Conservation (phyloP, 1,284 basidiomycete genomes). For the Ustilago loliicola region DNA sequence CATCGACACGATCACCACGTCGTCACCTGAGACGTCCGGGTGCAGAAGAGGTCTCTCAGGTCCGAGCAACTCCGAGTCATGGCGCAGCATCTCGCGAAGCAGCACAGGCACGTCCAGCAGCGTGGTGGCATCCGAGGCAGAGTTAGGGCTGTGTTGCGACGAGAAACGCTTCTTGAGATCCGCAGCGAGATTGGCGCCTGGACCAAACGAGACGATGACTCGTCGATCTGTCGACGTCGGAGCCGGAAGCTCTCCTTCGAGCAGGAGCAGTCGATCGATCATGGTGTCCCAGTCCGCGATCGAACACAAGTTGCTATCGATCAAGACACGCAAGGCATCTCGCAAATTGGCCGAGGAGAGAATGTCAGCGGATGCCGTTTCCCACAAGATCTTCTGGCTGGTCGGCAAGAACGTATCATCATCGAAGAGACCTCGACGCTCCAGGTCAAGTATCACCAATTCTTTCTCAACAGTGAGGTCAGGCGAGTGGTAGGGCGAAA, state of each 20-base stretch:
- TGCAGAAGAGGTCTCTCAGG: neutral
- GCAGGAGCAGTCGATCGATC: constrained; percentile 22
- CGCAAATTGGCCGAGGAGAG: constrained; percentile 8
- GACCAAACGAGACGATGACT: constrained; percentile 31
- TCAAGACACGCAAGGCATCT: constrained; percentile 11
- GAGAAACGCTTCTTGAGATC: constrained; percentile 24
- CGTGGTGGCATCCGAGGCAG: neutral
- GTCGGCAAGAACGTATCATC: constrained; percentile 5
- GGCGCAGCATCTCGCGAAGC: constrained; percentile 6
- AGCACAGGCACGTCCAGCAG: constrained; percentile 21
- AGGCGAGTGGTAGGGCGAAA: constrained; percentile 40
- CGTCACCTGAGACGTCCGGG: constrained; percentile 37
- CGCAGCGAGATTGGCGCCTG: constrained; percentile 27
- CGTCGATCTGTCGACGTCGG: too few species aligned
- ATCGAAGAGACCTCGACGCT: constrained; percentile 23
- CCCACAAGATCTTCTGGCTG: constrained; percentile 33
- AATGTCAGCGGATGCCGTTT: constrained; percentile 21
- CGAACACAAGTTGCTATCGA: constrained; percentile 34
- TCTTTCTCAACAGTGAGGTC: constrained; percentile 16
- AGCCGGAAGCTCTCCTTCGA: constrained; percentile 5
- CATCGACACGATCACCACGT: constrained; percentile 52
- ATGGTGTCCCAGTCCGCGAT: constrained; percentile 41
- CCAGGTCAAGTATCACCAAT: constrained; percentile 32
- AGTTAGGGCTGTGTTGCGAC: neutral
- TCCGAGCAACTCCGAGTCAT: neutral